Evolutionary conservation across 208 protist species (phyloP).

Genomic region (Leishmania guyanensis): DNA sequence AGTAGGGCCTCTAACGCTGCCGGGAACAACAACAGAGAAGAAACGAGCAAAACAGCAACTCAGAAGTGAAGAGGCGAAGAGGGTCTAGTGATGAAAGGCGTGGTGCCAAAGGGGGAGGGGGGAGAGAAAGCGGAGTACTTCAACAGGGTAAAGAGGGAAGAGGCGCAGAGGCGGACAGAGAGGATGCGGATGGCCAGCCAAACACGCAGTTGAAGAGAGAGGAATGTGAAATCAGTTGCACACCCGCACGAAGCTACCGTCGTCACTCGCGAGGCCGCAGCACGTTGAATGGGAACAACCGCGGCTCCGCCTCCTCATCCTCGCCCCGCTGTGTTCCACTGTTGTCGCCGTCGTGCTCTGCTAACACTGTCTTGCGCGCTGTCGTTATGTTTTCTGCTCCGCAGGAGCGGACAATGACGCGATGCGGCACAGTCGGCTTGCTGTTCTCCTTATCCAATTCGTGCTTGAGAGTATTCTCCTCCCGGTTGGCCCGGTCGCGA

Average conservation of each 20-base stretch:
- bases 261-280: conserved; percentile 6
- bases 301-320: conserved; percentile 34
- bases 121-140: not conserved
- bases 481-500: conserved; percentile 26
- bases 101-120: not conserved
- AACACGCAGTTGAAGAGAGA: too few relatives aligned
- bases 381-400: conserved; percentile 26
- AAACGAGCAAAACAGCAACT: too few relatives aligned
- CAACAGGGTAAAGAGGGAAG: not conserved
- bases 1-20: too few relatives aligned
- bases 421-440: conserved; percentile 2
- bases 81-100: not conserved
- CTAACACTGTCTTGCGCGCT: not conserved
- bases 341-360: not conserved
- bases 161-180: not conserved
- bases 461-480: not conserved
- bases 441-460: conserved; percentile 18
- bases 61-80: too few relatives aligned
- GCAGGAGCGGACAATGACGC: conserved; percentile 22
- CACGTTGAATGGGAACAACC: conserved; percentile 13
- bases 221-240: not conserved
- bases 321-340: not conserved
- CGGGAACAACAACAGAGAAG: too few relatives aligned
- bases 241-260: not conserved
- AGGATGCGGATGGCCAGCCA: not conserved